Base-by-base conservation (phyloP, 1,284 basidiomycete species). In the Fomitiporia mediterranea region DNA sequence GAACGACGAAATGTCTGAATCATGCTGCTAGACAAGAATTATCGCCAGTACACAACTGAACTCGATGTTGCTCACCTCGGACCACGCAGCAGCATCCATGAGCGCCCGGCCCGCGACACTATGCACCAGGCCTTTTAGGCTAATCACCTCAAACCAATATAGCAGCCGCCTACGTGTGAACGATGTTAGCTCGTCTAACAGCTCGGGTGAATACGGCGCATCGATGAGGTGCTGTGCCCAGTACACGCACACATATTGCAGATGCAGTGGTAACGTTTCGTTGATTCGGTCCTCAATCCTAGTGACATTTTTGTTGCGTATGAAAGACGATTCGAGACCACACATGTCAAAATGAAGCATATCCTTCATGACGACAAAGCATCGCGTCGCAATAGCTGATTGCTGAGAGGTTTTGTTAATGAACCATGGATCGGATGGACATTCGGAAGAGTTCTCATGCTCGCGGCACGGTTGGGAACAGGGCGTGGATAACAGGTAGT, bases 81-180 rank as follows among this genome's bases (percentile, higher is more conserved):
- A n/a, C 50, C 50, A 51, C 23, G 13, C 19, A 8, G 21, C 40
- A 17, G 35, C 50, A 8, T 37, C 27, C 13, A 38, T 21, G 15
- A 51, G 35, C 0, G 39, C 39, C 19, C 25, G 50, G 23, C 3
- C 32, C n/a, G 35, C 50, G 15, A 51, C 17, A 11, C 35, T 35
- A 46, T 46, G 27, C 35, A 40, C 25, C 11, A 39, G 23, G n/a
- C 32, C 32, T 2, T 35, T 51, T 17, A 51, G 17, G 23, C 50
- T 51, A 8, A 51, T 15, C 13, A 39, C 50, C 35, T 51, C 50
- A 13, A 51, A 27, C 50, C 50, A 51, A 27, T 51, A 28, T 21
- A 51, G 43, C 11, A 43, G 40, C 19, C 30, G 43, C 9, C 7
- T 13, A 46, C 17, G 11, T n/a, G 25, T 27, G 17, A 46, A 46